Conservation (phyloP, 2,329 filamentous ascomycete genomes). For the Laburnicola sp. region DNA sequence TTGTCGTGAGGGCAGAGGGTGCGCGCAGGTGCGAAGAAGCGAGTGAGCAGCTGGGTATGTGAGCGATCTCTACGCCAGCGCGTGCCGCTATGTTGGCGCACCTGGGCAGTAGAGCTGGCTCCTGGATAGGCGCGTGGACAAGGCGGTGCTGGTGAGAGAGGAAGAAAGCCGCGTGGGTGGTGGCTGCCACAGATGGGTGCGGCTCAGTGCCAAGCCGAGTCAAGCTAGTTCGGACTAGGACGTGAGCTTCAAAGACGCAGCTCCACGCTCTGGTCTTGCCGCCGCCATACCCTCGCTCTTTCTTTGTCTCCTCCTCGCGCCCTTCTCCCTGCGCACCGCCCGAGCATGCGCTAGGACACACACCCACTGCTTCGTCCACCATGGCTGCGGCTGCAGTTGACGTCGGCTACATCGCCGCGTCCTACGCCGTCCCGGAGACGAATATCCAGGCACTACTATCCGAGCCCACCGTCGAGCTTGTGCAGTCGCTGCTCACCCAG, state of each 20-base stretch:
- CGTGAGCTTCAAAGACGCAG: conserved; percentile 1
- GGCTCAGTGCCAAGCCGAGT: no score
- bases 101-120: background rate
- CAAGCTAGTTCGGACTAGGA: conserved; percentile 10
- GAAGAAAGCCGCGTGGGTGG: background rate
- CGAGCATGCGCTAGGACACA: conserved; percentile 30
- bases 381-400: conserved; percentile 69
- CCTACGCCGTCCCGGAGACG: conserved; percentile 68
- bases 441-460: conserved; percentile 64
- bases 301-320: conserved; percentile 19
- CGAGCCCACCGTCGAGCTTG: conserved; percentile 75
- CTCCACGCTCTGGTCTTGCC: conserved; percentile 7
- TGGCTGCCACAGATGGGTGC: background rate
- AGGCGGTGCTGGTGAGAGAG: background rate
- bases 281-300: conserved; percentile 20
- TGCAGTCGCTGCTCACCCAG: conserved; percentile 72
- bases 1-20: conserved; percentile 7
- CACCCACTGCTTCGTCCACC: conserved; percentile 25
- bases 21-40: conserved; percentile 16
- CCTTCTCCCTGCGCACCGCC: background rate
- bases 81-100: background rate
- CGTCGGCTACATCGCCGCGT: conserved; percentile 71
- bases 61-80: no score
- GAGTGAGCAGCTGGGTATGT: conserved; percentile 17
- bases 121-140: no score